These are phyloP conservation scores for Osmanthus fragrans DNA, from an alignment of 257 asterid genomes.

Conservation along the genomic window DNA sequence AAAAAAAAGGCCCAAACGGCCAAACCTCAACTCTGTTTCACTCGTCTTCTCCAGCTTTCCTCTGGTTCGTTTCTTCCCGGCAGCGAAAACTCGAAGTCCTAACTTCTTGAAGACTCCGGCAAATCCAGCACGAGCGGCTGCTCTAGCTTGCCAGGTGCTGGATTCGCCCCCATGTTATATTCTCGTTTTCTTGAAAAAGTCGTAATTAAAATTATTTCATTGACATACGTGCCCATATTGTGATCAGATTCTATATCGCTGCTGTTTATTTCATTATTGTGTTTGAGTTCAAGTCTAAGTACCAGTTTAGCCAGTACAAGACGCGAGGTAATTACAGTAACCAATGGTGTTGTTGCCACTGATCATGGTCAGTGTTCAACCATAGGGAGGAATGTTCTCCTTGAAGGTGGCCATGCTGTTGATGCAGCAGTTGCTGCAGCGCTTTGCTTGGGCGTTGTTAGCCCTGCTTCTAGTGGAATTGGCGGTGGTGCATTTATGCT, in stretches of 20 bases:
- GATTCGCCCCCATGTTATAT: too few species aligned
- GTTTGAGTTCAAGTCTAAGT: constrained; percentile 4
- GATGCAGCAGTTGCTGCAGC: constrained; percentile 82
- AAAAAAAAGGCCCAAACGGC: too few species aligned
- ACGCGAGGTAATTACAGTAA: constrained; percentile 32
- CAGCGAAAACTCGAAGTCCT: too few species aligned
- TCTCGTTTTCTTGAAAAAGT: too few species aligned
- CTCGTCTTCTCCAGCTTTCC: too few species aligned
- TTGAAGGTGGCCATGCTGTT: constrained; percentile 69
- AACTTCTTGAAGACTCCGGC: too few species aligned
- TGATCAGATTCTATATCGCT: constrained; percentile 17
- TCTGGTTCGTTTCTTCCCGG: too few species aligned
- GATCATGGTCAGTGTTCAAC: constrained; percentile 63
- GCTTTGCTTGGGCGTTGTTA: constrained; percentile 68
- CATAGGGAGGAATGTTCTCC: constrained; percentile 52
- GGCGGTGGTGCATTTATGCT: constrained; percentile 86
- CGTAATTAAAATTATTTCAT: not conserved
- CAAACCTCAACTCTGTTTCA: too few species aligned
- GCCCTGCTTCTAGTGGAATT: constrained; percentile 75
- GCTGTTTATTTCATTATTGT: constrained; percentile 20
- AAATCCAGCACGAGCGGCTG: too few species aligned
- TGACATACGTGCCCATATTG: constrained; percentile 25
- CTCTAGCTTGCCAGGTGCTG: too few species aligned
- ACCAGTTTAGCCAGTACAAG: constrained; percentile 2
- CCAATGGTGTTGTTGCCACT: constrained; percentile 55